A percentile compares a stretch with the other conserved stretches of the same genome.
Evolutionary conservation across 495 filamentous ascomycete species (phyloP).

Genomic region (Neurospora sp.): DNA sequence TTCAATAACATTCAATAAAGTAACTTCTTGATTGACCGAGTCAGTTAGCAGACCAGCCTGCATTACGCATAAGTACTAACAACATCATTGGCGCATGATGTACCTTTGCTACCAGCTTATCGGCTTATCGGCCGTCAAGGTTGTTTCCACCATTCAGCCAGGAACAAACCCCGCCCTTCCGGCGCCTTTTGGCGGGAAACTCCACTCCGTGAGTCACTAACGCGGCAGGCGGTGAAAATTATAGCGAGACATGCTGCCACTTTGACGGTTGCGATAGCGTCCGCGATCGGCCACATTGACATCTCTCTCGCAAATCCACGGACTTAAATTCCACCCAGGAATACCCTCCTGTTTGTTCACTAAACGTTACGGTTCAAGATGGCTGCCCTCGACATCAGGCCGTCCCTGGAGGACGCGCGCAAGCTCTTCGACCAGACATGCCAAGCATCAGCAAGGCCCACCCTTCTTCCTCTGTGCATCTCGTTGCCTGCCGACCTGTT

Average conservation of each 20-base stretch:
- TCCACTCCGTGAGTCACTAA: not conserved
- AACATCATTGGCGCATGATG: not conserved
- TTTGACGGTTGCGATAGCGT: not conserved
- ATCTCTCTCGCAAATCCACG: not conserved
- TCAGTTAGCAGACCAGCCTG: too few relatives aligned
- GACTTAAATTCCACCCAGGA: not conserved
- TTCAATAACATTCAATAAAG: not conserved
- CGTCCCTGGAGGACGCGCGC: slow-evolving; percentile 16
- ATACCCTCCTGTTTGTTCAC: not conserved
- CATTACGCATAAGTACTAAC: not conserved
- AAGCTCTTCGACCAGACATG: slow-evolving; percentile 17
- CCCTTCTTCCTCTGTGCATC: slow-evolving; percentile 75
- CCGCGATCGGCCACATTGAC: not conserved
- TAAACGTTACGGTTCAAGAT: not conserved
- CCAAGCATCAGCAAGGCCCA: slow-evolving; percentile 34
- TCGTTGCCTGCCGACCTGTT: slow-evolving; percentile 84
- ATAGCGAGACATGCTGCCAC: not conserved
- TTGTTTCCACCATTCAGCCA: not conserved
- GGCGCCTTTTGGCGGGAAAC: not conserved
- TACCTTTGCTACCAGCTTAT: not conserved
- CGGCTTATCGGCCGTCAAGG: not conserved
- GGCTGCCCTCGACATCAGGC: slow-evolving; percentile 20
- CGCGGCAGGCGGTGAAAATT: not conserved
- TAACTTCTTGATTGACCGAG: too few relatives aligned
- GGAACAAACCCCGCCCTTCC: not conserved